Evolutionary conservation across 2,329 filamentous ascomycete genomes (phyloP), one percentile per base, ranked within the genome.

Genomic region (Endothia cerciana): DNA sequence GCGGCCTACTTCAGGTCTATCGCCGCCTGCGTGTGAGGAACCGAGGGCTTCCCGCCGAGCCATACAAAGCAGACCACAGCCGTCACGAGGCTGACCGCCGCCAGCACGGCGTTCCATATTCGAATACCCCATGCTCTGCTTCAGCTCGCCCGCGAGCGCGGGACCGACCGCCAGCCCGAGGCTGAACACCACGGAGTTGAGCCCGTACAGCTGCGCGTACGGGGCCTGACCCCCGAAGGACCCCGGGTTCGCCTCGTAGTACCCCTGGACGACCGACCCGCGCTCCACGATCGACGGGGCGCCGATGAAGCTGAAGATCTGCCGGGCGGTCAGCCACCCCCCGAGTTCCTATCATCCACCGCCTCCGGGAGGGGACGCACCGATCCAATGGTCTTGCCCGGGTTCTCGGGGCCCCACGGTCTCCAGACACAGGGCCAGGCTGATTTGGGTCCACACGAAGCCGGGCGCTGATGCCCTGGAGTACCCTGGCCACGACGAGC

Each of bases 141-240:
- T 83, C 69, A 88, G 70, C 11, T 71, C 72, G 0, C 87, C 87
- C 8, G 82, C 83, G 60, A 87, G 73, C 17, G 89, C 72, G 0
- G 88, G 88, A 0, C 89, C 89, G 6, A 89, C 62, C 0, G 87
- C 84, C 61, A 90, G 75, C 0, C 89, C 88, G 0, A 79, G 75
- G 66, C 83, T 85, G 73, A 88, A 90, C 0, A 87, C 81, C 79
- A 89, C 83, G n/a, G 83, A 86, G 70, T 86, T 88, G 66, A 90
- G 77, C 2, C 85, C 87, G 72, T 89, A 91, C 0, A 90, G 78
- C 74, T 90, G 88, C 1, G 87, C 87, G 71, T 89, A 89, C 0
- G 87, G 87, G 0, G 85, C 84, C 4, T 83, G 78, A 1, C 78
- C 74, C 0, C 85, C 84, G 69, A 89, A 89, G 60, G 85, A 77